Evolutionary conservation across 768 basidiomycete genomes (phyloP), one percentile per base, ranked within the genome.

Genomic region (Harrya chromipes): DNA sequence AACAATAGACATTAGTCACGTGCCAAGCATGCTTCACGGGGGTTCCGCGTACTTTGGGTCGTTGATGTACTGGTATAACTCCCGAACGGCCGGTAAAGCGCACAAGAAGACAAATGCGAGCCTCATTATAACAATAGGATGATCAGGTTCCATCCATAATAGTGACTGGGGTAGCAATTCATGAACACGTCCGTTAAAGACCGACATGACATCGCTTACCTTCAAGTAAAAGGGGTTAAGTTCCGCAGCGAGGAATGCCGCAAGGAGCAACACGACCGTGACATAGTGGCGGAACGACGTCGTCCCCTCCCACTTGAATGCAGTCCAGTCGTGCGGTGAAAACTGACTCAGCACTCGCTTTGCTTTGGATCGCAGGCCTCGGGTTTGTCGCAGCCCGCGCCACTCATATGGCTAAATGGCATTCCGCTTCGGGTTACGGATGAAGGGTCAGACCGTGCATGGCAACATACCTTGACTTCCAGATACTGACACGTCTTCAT

Each of bases 111-210:
- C 82, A 52, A 81, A 81, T 14, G 81, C 83, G 10, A 93, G 77
- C 29, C 78, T 70, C 54, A 81, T 71, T 50, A 91, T 87, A 43
- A 93, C 76, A 55, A 93, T 82, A 11, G 90, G 90, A 65, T 93
- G 90, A 66, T 90, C 85, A 31, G 90, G 91, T 62, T 92, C 89
- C 84, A 93, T 86, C 90, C 90, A 92, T 33, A 93, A 74, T 52
- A 83, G 58, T 7, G 64, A 66, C 64, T 66, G 36, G 41, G 7
- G 33, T 19, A 21, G 70, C 70, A 67, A 77, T 82, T 75, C 51
- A 39, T 47, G 44, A 47, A 70, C 61, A 43, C 45, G 27, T 43
- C 51, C 38, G 47, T 20, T 74, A 59, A 49, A 47, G 39, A 36
- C 50, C 53, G 47, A 46, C 45, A 46, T 43, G 45, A 35, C 20